Evolutionary conservation across 306 rosid species (phyloP), one percentile per base, ranked within the genome.

Genomic region (Sicyos baderoa): DNA sequence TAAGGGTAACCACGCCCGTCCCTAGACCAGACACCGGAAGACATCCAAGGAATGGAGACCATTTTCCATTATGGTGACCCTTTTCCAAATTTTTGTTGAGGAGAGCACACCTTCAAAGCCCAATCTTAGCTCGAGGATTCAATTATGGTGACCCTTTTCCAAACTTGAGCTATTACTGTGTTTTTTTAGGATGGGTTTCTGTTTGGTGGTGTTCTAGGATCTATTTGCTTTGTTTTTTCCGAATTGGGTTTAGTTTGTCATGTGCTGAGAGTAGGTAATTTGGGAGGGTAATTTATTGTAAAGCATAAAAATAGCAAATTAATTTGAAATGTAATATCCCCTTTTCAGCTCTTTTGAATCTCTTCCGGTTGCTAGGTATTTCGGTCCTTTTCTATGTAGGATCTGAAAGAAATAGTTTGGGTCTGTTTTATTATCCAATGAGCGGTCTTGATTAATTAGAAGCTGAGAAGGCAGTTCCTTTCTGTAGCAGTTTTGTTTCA

Each of bases 361-460:
- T 40, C 52, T 42, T 64, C 70, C 6, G 52, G 25, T 21, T 42
- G 10, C 17, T 64, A 51, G 17, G n/a, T 17, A 44, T 64, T 64
- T 66, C 55, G 0, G 15, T 66, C 40, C 13, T 14, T 66, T 47
- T 47, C 21, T 66, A 66, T 7, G 44, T 48, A 67, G 57, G 72
- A 67, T 67, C 57, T 49, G 72, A 16, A 67, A 15, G 57, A 15
- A 49, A 27, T 13, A 15, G 18, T 25, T 66, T 15, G 22, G 56
- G 23, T 65, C 71, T 48, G 22, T 67, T 27, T 63, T 67, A 23
- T 63, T 67, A 23, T 25, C 17, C 72, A 16, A 1, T 3, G 72
- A 25, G 19, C 1, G 23, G 44, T 15, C 9, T 67, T 14, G 44
- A 66, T 48, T 25, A 15, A 8, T 67, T 5, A 23, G 18, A 67